phyloP scores from a whole-genome alignment of 495 filamentous ascomycete genomes.

The Lasiosphaeria miniovina region DNA sequence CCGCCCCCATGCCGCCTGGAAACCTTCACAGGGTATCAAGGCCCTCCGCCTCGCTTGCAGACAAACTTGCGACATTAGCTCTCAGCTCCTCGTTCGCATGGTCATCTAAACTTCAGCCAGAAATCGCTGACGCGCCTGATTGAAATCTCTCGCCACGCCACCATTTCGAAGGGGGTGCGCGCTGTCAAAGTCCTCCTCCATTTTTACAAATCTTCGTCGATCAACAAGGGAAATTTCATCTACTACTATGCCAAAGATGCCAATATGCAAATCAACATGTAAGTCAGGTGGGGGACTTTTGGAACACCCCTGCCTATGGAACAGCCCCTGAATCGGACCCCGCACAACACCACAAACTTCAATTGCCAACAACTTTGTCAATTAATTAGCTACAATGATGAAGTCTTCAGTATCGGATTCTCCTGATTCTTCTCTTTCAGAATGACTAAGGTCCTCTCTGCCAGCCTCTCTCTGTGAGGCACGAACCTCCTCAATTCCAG shows the following conservation, averaged over 20 bases:
- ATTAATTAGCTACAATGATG: too few species aligned
- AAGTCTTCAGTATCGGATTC: too few species aligned
- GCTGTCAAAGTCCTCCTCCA: conserved; percentile 4
- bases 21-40: conserved; percentile 7
- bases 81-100: conserved; percentile 11
- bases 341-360: too few species aligned
- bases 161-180: conserved; percentile 16
- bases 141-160: conserved; percentile 13
- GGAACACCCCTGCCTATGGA: too few species aligned
- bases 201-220: conserved; percentile 7
- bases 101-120: conserved; percentile 6
- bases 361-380: too few species aligned
- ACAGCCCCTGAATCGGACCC: too few species aligned
- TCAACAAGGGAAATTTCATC: background rate
- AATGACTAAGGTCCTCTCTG: too few species aligned
- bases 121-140: conserved; percentile 12
- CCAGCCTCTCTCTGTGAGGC: too few species aligned
- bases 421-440: too few species aligned
- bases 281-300: too few species aligned
- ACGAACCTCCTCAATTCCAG: too few species aligned
- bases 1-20: background rate
- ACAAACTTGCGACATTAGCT: conserved; percentile 8
- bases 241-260: conserved; percentile 2
- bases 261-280: conserved; percentile 1
- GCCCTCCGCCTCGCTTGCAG: conserved; percentile 15